Evolutionary conservation across 179 eudicot species (phyloP).

Genomic region (Silene vulgaris): DNA sequence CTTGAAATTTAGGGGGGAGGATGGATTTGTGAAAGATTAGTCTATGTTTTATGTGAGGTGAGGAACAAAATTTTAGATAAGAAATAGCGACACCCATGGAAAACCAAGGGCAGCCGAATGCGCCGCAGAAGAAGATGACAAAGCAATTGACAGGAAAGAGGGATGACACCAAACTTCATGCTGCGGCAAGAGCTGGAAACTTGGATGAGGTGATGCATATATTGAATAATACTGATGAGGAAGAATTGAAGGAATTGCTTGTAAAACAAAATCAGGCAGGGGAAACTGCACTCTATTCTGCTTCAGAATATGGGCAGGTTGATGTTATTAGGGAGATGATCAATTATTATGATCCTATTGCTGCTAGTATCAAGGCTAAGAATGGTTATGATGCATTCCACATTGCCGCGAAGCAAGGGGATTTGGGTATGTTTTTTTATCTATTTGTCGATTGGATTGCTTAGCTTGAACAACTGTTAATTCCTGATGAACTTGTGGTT

Average conservation of each 20-base stretch:
- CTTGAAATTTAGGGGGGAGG: neutral
- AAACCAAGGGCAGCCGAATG: conserved; percentile 12
- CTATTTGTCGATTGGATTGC: neutral
- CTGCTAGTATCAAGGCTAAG: conserved; percentile 72
- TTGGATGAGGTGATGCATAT: conserved; percentile 39
- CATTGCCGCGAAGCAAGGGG: conserved; percentile 86
- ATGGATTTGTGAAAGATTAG: conserved; percentile 20
- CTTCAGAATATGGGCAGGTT: conserved; percentile 68
- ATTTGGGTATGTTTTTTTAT: conserved; percentile 45
- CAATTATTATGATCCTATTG: conserved; percentile 50
- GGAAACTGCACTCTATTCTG: conserved; percentile 71
- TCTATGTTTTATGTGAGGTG: neutral
- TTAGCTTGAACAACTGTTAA: neutral
- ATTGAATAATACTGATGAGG: conserved; percentile 34
- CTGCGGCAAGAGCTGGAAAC: conserved; percentile 73
- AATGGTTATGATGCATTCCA: conserved; percentile 87
- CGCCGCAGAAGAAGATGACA: conserved; percentile 59
- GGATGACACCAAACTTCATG: conserved; percentile 71
- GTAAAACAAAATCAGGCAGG: conserved; percentile 70
- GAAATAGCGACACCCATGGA: conserved; percentile 24
- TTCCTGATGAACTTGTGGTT: neutral
- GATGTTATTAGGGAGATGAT: conserved; percentile 70
- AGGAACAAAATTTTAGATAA: neutral
- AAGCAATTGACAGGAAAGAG: conserved; percentile 79
- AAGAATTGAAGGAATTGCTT: conserved; percentile 48